Base-by-base conservation (phyloP, 2,329 filamentous ascomycete species). In the Fusarium xylarioides region DNA sequence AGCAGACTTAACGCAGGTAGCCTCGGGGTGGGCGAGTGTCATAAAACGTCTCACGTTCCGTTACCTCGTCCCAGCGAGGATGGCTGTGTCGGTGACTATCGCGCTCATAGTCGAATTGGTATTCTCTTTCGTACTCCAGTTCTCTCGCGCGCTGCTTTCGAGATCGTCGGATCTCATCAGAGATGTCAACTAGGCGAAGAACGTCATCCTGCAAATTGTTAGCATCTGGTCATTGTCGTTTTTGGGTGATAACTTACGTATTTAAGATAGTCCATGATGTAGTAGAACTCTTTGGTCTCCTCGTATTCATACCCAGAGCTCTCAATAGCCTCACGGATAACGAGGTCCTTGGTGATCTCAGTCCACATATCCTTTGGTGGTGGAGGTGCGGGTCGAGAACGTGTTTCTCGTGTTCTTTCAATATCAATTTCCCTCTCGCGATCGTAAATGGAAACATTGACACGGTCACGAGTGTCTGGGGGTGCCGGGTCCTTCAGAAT, bases 271-370 rank as follows among this genome's bases (percentile, higher is more conserved):
- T 95, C 91, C 86, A 97, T 95, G 50, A 98, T 90, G 82, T 98
- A 98, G 83, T 93, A 98, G 82, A 94, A 97, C 70, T 88, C 90
- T 60, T 94, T 92, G 0, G 94, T 96, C 86, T 98, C 95, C 80
- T 98, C 94, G 79, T 91, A 98, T 68, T 93, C 91, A 82, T 97
- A 98, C 6, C 94, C 94, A 79, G 91, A 84, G 77, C 92, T 87
- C 75, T 97, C 92, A 73, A 98, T 93, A 23, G 96, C 96, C 80
- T 98, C 95, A 58, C 92, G 91, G 66, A 92, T 87, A 21, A 98
- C 94, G 40, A 98, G 84, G 75, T 97, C 95, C 83, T 97, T 97
- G 50, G 95, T 97, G 76, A 99, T 94, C 83, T 98, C 96, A 0
- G 96, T 99, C 95, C 95, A 98, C 85, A 97, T 93, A 67, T 92